phyloP scores from a whole-genome alignment of 768 basidiomycete species.

The Phylloporus arenicola region DNA sequence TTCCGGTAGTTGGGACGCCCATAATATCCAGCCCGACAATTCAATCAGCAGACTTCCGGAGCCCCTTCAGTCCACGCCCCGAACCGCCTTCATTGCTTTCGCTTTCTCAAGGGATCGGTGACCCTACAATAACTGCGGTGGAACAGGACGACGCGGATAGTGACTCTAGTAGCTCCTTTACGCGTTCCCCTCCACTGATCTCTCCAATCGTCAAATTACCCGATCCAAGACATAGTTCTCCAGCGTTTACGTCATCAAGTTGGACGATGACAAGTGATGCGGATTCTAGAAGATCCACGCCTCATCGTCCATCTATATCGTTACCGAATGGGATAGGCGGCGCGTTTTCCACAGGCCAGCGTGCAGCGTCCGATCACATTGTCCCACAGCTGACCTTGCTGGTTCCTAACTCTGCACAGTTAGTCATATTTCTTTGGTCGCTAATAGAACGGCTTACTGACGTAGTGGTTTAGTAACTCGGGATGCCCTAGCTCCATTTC shows the following conservation, averaged over 20 bases:
- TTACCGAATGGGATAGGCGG: slow-evolving; percentile 10
- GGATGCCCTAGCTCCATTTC: slow-evolving; percentile 29
- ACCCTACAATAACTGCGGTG: neutral
- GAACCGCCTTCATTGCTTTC: slow-evolving; percentile 17
- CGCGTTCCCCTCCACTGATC: slow-evolving; percentile 24
- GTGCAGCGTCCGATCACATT: slow-evolving; percentile 6
- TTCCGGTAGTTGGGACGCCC: slow-evolving; percentile 29
- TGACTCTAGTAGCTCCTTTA: slow-evolving; percentile 20
- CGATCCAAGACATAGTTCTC: slow-evolving; percentile 19
- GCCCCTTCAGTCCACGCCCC: slow-evolving; percentile 29
- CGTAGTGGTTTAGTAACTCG: slow-evolving; percentile 15
- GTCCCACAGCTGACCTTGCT: slow-evolving; percentile 27
- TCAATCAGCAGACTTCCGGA: slow-evolving; percentile 11
- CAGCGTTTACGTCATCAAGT: slow-evolving; percentile 24
- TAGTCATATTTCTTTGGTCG: neutral
- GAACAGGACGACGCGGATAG: slow-evolving; percentile 13
- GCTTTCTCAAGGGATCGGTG: slow-evolving; percentile 15
- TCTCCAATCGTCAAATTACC: slow-evolving; percentile 29
- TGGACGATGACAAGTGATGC: slow-evolving; percentile 27
- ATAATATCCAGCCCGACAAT: slow-evolving; percentile 13
- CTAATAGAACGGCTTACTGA: slow-evolving; percentile 2
- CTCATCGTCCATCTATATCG: slow-evolving; percentile 4
- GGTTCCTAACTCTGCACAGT: slow-evolving; percentile 18
- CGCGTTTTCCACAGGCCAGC: slow-evolving; percentile 4
- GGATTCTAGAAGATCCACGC: slow-evolving; percentile 14